phyloP scores from a whole-genome alignment of 2,329 filamentous ascomycete genomes.

The Botryotinia narcissicola region DNA sequence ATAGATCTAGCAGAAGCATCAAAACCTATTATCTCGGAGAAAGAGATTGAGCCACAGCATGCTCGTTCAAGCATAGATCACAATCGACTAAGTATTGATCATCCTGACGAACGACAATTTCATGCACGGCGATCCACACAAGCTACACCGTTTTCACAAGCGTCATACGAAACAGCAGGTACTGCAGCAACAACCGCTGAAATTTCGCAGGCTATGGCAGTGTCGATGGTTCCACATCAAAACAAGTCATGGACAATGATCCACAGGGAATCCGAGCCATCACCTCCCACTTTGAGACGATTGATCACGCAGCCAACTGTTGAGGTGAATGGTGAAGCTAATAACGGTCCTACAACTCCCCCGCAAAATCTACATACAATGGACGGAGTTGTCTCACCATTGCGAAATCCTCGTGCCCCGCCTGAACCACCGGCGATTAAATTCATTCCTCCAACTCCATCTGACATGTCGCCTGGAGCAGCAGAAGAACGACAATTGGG shows the following conservation, averaged over 20 bases:
- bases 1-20: slow-evolving; percentile 16
- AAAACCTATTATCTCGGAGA: slow-evolving; percentile 21
- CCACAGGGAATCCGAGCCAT: slow-evolving; percentile 7
- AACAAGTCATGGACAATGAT: slow-evolving; percentile 50
- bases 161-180: slow-evolving; percentile 59
- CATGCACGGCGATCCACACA: slow-evolving; percentile 49
- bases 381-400: slow-evolving; percentile 58
- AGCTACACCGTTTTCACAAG: slow-evolving; percentile 61
- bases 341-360: slow-evolving; percentile 49
- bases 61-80: slow-evolving; percentile 44
- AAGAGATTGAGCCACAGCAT: slow-evolving; percentile 24
- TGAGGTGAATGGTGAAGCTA: slow-evolving; percentile 41
- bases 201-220: slow-evolving; percentile 60
- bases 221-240: slow-evolving; percentile 62
- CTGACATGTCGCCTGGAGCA: slow-evolving; percentile 53
- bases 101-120: slow-evolving; percentile 39
- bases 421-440: slow-evolving; percentile 57
- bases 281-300: slow-evolving; percentile 19
- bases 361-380: slow-evolving; percentile 49
- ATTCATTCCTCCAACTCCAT: slow-evolving; percentile 63
- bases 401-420: slow-evolving; percentile 60
- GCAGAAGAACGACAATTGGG: slow-evolving; percentile 54
- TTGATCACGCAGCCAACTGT: slow-evolving; percentile 22
- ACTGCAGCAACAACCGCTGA: slow-evolving; percentile 52
- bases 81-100: slow-evolving; percentile 45